Conservation (phyloP, 1,284 basidiomycete species). For the Fomitiporia mediterranea region DNA sequence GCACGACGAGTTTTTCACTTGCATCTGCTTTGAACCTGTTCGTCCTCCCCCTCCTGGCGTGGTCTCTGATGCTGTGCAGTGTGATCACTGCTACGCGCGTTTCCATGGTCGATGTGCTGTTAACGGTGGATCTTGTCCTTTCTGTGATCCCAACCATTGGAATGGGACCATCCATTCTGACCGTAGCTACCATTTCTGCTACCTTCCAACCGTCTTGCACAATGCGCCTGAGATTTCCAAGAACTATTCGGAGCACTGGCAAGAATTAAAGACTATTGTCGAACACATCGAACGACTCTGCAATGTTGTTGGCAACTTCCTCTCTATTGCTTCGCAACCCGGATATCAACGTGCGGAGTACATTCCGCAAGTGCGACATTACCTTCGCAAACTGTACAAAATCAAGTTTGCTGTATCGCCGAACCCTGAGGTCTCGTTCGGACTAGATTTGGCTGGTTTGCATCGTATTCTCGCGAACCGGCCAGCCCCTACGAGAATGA, state of each 20-base stretch:
- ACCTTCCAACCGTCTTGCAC: constrained; percentile 60
- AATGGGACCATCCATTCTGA: constrained; percentile 76
- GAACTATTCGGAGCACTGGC: constrained; percentile 72
- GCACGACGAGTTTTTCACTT: constrained; percentile 73
- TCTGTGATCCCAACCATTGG: constrained; percentile 86
- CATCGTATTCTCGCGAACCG: constrained; percentile 73
- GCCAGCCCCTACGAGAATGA: constrained; percentile 44
- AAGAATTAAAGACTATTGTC: constrained; percentile 69
- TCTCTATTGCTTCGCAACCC: constrained; percentile 61
- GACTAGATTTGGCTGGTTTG: constrained; percentile 70
- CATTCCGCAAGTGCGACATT: constrained; percentile 76
- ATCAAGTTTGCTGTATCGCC: constrained; percentile 79
- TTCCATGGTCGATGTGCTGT: constrained; percentile 80
- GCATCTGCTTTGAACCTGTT: constrained; percentile 71
- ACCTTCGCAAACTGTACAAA: constrained; percentile 80
- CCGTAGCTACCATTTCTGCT: constrained; percentile 76
- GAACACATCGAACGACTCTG: constrained; percentile 70
- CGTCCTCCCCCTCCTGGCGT: constrained; percentile 67
- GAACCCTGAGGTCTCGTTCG: constrained; percentile 70
- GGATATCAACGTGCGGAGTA: constrained; percentile 66
- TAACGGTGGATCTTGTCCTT: constrained; percentile 82
- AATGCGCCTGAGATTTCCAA: constrained; percentile 70
- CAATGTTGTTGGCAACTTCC: constrained; percentile 69
- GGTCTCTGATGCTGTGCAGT: constrained; percentile 77
- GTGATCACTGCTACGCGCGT: constrained; percentile 78